phyloP scores from a whole-genome alignment of 768 basidiomycete species.

The Pulveroboletus sp. region DNA sequence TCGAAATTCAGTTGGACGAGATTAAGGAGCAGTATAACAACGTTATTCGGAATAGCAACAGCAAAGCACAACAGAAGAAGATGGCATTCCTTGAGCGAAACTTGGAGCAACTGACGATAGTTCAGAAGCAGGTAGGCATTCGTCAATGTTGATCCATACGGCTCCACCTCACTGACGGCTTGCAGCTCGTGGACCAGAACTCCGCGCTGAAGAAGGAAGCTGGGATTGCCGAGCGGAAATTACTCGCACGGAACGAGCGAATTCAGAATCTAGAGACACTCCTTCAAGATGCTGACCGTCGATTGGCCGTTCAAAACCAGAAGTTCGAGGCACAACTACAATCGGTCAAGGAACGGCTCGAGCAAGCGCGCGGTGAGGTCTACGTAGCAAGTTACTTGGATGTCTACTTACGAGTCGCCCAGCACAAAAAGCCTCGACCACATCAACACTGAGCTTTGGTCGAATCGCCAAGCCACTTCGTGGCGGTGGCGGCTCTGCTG shows the following conservation, averaged over 20 bases:
- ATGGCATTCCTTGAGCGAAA: constrained; percentile 98
- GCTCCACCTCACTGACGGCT: constrained; percentile 13
- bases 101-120: constrained; percentile 87
- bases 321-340: constrained; percentile 94
- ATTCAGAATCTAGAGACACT: constrained; percentile 95
- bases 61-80: constrained; percentile 98
- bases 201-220: constrained; percentile 96
- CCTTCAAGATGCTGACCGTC: constrained; percentile 89
- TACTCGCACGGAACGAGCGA: constrained; percentile 93
- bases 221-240: constrained; percentile 92
- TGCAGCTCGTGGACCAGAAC: constrained; percentile 96
- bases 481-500: constrained; percentile 74
- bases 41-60: constrained; percentile 96
- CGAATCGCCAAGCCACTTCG: constrained; percentile 96
- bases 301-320: constrained; percentile 88
- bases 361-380: constrained; percentile 82
- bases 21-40: constrained; percentile 99
- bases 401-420: constrained; percentile 29
- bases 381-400: constrained; percentile 13
- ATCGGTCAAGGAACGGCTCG: constrained; percentile 85
- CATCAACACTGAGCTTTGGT: constrained; percentile 77
- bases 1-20: constrained; percentile 98
- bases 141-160: neutral
- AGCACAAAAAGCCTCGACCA: constrained; percentile 75
- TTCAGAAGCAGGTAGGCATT: constrained; percentile 86